A percentile compares a stretch with the other conserved stretches of the same genome.
phyloP scores from a whole-genome alignment of 2,329 filamentous ascomycete genomes.

The Cephalotrichum gorgonifer region DNA sequence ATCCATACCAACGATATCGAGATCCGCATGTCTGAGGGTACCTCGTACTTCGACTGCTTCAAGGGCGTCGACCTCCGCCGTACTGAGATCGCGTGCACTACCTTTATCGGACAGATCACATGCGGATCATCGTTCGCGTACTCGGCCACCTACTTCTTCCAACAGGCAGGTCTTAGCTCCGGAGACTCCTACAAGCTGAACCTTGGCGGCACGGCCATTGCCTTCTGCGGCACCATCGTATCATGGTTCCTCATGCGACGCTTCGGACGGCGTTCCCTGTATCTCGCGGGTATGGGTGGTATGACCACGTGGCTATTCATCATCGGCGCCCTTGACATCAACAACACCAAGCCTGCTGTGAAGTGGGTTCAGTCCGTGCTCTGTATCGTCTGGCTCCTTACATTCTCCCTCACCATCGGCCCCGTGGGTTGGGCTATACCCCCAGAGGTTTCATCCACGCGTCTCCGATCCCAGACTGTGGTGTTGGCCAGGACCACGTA shows the following conservation, averaged over 20 bases:
- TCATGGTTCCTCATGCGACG: conserved; percentile 31
- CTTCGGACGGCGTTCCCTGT: conserved; percentile 32
- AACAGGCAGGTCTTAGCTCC: conserved; percentile 20
- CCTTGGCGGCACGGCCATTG: conserved; percentile 28
- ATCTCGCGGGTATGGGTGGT: conserved; percentile 29
- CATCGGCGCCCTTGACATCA: conserved; percentile 29
- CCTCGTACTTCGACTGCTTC: conserved; percentile 76
- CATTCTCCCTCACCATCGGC: neutral
- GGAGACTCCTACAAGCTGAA: conserved; percentile 21
- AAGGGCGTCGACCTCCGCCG: conserved; percentile 66
- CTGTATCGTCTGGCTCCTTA: neutral
- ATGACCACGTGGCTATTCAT: conserved; percentile 26
- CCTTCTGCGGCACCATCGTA: conserved; percentile 28
- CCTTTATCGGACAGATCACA: conserved; percentile 53
- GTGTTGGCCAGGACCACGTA: conserved; percentile 74
- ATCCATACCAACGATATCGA: conserved; percentile 77
- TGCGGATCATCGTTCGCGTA: conserved; percentile 50
- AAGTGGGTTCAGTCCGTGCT: neutral
- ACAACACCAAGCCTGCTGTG: conserved; percentile 13
- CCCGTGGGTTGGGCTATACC: conserved; percentile 82
- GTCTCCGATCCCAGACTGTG: conserved; percentile 84
- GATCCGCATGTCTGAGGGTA: conserved; percentile 60
- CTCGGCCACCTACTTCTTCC: conserved; percentile 27
- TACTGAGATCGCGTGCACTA: conserved; percentile 59
- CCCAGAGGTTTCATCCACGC: conserved; percentile 69